phyloP scores from a whole-genome alignment of 805 yeast species.

The Yarrowia osloensis region DNA sequence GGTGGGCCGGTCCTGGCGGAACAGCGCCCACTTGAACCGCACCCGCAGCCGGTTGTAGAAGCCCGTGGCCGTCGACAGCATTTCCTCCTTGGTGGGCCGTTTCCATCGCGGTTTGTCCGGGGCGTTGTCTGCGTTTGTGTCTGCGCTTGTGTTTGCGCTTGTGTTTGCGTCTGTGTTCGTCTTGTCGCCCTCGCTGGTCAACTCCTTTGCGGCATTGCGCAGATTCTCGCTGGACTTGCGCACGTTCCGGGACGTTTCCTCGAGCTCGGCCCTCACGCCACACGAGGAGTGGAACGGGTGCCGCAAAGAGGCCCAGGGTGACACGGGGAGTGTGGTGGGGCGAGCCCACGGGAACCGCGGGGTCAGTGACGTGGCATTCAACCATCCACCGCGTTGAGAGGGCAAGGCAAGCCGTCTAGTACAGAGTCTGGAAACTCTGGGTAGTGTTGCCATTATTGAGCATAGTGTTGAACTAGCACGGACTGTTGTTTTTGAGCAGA shows the following conservation, averaged over 20 bases:
- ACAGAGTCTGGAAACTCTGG: constrained; percentile 29
- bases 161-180: neutral
- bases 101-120: constrained; percentile 30
- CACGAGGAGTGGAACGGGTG: neutral
- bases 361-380: neutral
- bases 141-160: neutral
- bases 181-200: neutral
- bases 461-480: constrained; percentile 30
- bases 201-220: neutral
- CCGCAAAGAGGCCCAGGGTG: neutral
- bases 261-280: constrained; percentile 11
- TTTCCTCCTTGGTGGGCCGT: constrained; percentile 45
- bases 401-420: constrained; percentile 23
- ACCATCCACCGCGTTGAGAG: neutral
- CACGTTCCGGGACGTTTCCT: constrained; percentile 2
- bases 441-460: constrained; percentile 30
- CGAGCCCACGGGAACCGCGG: neutral
- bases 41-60: constrained; percentile 48
- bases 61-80: constrained; percentile 49
- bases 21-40: constrained; percentile 71
- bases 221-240: constrained; percentile 3
- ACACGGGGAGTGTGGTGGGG: neutral
- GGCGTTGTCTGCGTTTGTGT: too few relatives aligned
- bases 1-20: constrained; percentile 76
- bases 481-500: constrained; percentile 10